phyloP scores from a whole-genome alignment of 306 rosid species.

The Glycine tomentella region DNA sequence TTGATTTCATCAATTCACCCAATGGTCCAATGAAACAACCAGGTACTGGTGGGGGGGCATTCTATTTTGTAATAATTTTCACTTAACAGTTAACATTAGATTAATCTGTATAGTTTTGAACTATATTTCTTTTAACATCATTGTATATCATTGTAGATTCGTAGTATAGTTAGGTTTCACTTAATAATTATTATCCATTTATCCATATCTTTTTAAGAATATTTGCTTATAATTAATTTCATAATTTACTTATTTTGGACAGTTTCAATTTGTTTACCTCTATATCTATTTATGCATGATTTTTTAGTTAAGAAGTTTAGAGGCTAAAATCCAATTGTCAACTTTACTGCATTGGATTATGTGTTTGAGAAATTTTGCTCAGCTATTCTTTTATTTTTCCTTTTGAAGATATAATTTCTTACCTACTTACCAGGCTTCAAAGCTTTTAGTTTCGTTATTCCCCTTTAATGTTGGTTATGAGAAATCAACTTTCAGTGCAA shows the following conservation, averaged over 20 bases:
- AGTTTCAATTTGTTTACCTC: not conserved
- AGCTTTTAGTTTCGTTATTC: not conserved
- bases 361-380: conserved; percentile 21
- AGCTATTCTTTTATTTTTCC: conserved; percentile 2
- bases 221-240: conserved; percentile 16
- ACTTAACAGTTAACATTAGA: not conserved
- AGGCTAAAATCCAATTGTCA: not conserved
- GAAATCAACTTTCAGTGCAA: not conserved
- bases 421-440: not conserved
- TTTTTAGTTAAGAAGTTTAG: conserved; percentile 12
- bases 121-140: conserved; percentile 2
- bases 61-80: conserved; percentile 16
- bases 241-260: not conserved
- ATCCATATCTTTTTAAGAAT: conserved; percentile 5
- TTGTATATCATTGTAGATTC: conserved; percentile 1
- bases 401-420: conserved; percentile 15
- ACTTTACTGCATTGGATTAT: not conserved
- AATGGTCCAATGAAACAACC: conserved; percentile 69
- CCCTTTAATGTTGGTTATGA: conserved; percentile 8
- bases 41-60: conserved; percentile 56
- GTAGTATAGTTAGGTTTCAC: not conserved
- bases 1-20: conserved; percentile 81
- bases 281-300: not conserved
- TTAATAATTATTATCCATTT: not conserved
- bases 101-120: conserved; percentile 7